Percentiles rank a stretch among this genome's conserved stretches.
Conservation (phyloP, 371 early-diverging fungal genomes). For the Mortierella sp. region DNA sequence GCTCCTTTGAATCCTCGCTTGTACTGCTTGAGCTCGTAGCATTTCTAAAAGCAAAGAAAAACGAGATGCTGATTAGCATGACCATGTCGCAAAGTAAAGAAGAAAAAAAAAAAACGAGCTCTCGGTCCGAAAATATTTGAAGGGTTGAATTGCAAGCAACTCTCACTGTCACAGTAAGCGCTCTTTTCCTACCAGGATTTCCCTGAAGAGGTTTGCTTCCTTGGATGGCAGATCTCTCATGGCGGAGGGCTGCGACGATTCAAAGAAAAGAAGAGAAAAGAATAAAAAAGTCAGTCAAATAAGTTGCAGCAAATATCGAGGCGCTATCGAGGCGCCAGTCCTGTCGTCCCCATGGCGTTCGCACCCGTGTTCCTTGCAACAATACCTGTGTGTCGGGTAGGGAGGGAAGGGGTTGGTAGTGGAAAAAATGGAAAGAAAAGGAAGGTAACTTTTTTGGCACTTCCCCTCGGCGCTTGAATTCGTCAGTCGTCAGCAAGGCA, state of each 20-base stretch:
- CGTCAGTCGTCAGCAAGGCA: too few relatives aligned
- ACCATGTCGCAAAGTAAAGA: not conserved
- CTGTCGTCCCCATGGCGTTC: not conserved
- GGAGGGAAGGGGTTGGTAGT: not conserved
- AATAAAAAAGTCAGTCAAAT: not conserved
- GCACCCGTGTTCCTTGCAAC: not conserved
- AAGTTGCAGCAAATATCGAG: not conserved
- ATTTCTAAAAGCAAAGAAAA: conserved; percentile 71
- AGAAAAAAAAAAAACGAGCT: too few relatives aligned
- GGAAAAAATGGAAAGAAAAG: not conserved
- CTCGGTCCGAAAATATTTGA: not conserved
- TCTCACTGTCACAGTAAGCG: too few relatives aligned
- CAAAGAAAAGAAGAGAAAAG: not conserved
- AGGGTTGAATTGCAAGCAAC: not conserved
- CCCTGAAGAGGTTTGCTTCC: conserved; percentile 62
- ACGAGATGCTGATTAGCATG: not conserved
- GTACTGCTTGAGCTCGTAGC: conserved; percentile 93
- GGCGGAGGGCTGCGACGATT: conserved; percentile 6
- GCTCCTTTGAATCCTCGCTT: conserved; percentile 92
- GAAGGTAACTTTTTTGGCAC: conserved; percentile 5
- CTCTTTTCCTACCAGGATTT: not conserved
- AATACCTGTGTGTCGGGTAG: not conserved
- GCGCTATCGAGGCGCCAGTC: not conserved
- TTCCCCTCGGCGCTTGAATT: not conserved
- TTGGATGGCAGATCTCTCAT: conserved; percentile 78